A percentile compares a stretch with the other conserved stretches of the same genome.
Conservation (phyloP, 257 asterid species). For the Solanum paucissectum region DNA sequence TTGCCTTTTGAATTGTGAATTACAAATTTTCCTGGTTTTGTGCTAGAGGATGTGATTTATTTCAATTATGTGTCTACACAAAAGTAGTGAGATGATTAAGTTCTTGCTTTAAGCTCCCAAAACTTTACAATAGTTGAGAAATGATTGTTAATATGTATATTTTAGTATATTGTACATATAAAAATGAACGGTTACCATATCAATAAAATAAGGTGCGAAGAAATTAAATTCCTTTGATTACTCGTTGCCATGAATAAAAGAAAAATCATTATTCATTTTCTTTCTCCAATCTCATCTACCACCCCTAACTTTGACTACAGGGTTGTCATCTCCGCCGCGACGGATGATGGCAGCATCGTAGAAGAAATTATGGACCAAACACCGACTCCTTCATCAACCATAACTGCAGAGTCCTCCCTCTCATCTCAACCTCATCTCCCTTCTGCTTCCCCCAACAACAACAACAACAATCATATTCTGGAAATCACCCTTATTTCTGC, state of each 20-base stretch:
- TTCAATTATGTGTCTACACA: too few species aligned
- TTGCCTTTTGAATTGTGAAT: too few species aligned
- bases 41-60: too few species aligned
- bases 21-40: too few species aligned
- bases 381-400: slow-evolving; percentile 34
- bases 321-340: not conserved
- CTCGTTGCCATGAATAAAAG: not conserved
- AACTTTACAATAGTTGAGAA: too few species aligned
- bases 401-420: slow-evolving; percentile 15
- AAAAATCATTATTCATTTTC: not conserved
- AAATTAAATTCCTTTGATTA: not conserved
- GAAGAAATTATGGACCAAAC: slow-evolving; percentile 27
- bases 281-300: not conserved
- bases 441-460: not conserved
- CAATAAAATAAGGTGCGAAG: not conserved
- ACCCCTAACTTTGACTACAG: not conserved
- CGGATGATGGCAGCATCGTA: not conserved
- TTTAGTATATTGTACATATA: not conserved
- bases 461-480: slow-evolving; percentile 12
- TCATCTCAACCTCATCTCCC: not conserved
- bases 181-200: not conserved
- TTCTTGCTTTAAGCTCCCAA: too few species aligned
- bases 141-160: not conserved
- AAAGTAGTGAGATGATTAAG: too few species aligned
- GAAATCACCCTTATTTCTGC: slow-evolving; percentile 66